Evolutionary conservation across 495 filamentous ascomycete species (phyloP).

Genomic region (Haplographium delicatum): DNA sequence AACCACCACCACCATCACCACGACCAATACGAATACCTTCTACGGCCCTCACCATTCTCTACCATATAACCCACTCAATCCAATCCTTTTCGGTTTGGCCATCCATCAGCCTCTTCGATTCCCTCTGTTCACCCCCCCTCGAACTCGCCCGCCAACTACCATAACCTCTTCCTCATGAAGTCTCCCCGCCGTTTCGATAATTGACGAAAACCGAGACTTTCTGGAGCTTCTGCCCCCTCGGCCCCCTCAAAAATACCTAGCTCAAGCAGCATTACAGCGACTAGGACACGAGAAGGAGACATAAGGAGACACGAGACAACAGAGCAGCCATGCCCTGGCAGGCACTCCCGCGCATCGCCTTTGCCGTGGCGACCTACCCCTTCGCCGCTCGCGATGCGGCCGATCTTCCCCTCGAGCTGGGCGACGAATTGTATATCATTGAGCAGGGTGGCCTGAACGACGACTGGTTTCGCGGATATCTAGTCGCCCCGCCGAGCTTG

Average conservation of each 20-base stretch:
- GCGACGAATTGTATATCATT: conserved; percentile 97
- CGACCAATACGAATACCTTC: background rate
- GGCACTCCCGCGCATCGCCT: conserved; percentile 94
- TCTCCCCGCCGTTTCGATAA: background rate
- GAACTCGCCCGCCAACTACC: background rate
- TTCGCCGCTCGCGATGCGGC: conserved; percentile 81
- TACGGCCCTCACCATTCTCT: background rate
- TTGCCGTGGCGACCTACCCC: conserved; percentile 90
- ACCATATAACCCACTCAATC: background rate
- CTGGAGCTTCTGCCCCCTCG: background rate
- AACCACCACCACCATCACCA: conserved; percentile 1
- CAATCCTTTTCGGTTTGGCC: background rate
- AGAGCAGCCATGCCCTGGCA: conserved; percentile 76
- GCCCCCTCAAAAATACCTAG: background rate
- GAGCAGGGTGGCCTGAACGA: conserved; percentile 84
- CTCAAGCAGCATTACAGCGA: too few relatives aligned
- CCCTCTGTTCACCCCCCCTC: background rate
- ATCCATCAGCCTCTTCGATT: background rate
- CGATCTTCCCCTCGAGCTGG: conserved; percentile 94
- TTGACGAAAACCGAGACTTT: background rate
- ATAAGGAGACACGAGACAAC: background rate
- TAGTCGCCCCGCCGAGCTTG: conserved; percentile 88
- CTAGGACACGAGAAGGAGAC: background rate
- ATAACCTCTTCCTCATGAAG: conserved; percentile 5
- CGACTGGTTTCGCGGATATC: conserved; percentile 91